Conservation (phyloP, 1,139 yeast species). For the Candida buenavistaensis region DNA sequence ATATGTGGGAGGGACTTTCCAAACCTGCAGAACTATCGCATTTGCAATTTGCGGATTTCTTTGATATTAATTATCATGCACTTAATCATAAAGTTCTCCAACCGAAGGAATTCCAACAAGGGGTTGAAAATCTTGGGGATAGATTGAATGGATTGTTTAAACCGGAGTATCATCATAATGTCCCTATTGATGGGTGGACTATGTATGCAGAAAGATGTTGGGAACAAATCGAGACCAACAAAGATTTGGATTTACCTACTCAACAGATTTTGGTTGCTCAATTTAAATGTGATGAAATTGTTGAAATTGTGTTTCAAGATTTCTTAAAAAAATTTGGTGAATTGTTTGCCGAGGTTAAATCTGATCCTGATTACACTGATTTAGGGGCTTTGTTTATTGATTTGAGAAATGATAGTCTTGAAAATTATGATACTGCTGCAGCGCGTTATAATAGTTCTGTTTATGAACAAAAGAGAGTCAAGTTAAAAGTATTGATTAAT, state of each 20-base stretch:
- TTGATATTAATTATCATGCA: slow-evolving; percentile 80
- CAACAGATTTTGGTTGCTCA: slow-evolving; percentile 94
- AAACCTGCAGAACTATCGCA: slow-evolving; percentile 67
- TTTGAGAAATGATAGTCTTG: slow-evolving; percentile 47
- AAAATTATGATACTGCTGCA: slow-evolving; percentile 65
- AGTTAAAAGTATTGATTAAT: slow-evolving; percentile 49
- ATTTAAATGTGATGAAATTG: slow-evolving; percentile 91
- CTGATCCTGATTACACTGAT: slow-evolving; percentile 30
- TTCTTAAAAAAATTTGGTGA: slow-evolving; percentile 40
- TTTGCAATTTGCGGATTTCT: slow-evolving; percentile 66
- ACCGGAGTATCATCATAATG: slow-evolving; percentile 73
- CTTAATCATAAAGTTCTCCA: slow-evolving; percentile 85
- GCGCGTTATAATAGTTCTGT: slow-evolving; percentile 68
- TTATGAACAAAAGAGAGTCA: slow-evolving; percentile 58
- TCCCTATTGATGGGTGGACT: slow-evolving; percentile 97
- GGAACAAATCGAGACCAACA: slow-evolving; percentile 90
- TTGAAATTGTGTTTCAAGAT: slow-evolving; percentile 47
- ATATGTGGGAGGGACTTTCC: slow-evolving; percentile 75
- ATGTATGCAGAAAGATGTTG: slow-evolving; percentile 88
- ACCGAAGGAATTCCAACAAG: slow-evolving; percentile 66
- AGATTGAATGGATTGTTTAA: slow-evolving; percentile 60
- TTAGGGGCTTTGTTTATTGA: slow-evolving; percentile 42
- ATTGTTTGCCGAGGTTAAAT: slow-evolving; percentile 16
- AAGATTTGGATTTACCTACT: slow-evolving; percentile 93
- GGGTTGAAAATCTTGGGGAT: slow-evolving; percentile 66